phyloP scores from a whole-genome alignment of 2,329 filamentous ascomycete species.

The Diplodia sapinea region DNA sequence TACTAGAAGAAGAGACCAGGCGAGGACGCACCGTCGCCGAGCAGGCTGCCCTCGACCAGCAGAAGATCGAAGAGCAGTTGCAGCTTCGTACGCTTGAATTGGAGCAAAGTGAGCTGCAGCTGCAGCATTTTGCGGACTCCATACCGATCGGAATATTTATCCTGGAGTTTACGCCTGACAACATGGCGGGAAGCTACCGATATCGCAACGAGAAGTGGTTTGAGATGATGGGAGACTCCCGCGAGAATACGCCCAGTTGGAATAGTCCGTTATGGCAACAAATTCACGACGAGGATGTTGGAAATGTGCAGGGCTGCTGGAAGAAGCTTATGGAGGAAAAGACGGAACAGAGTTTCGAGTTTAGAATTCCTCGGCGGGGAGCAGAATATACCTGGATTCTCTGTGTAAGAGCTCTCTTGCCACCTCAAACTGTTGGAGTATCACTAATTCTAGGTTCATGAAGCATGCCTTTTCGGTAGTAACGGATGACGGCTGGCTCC shows the following conservation, averaged over 20 bases:
- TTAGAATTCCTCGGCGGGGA: conserved; percentile 18
- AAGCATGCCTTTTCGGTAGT: conserved; percentile 37
- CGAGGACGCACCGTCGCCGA: conserved; percentile 36
- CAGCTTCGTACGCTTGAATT: conserved; percentile 23
- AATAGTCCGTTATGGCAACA: conserved; percentile 26
- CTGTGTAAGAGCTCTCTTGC: conserved; percentile 3
- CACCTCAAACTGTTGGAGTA: background rate
- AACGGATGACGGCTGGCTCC: conserved; percentile 37
- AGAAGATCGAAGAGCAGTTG: conserved; percentile 36
- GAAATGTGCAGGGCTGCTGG: conserved; percentile 3
- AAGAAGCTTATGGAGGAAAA: conserved; percentile 26
- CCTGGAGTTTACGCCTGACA: conserved; percentile 27
- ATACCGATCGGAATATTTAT: conserved; percentile 30
- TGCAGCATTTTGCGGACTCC: conserved; percentile 30
- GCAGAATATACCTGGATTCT: conserved; percentile 24
- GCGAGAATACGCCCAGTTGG: conserved; percentile 18
- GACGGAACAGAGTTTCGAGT: conserved; percentile 27
- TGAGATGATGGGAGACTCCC: conserved; percentile 28
- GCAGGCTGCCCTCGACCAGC: conserved; percentile 44
- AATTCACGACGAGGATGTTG: conserved; percentile 25
- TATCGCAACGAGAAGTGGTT: conserved; percentile 34
- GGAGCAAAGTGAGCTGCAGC: conserved; percentile 29
- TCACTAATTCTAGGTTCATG: background rate
- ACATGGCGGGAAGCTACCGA: conserved; percentile 30
- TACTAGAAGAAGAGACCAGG: conserved; percentile 44